Evolutionary conservation across 1,284 basidiomycete genomes (phyloP), one percentile per base, ranked within the genome.

Genomic region (Golubevia pallescens): DNA sequence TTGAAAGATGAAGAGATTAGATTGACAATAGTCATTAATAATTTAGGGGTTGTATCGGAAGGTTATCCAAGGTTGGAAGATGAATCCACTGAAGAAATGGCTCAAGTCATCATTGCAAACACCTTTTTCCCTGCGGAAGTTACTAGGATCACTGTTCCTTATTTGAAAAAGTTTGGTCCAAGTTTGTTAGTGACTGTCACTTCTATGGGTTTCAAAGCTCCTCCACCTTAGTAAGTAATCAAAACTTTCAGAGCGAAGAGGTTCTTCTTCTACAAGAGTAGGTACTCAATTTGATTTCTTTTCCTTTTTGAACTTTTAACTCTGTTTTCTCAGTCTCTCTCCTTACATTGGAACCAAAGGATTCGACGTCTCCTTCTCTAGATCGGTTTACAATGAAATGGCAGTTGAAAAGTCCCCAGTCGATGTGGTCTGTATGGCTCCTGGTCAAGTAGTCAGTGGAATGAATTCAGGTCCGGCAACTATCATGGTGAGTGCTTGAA

Each of bases 351-450:
- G 65, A 21, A 61, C 67, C 24, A 69, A 69, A 32, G 66, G 65
- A 13, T 69, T 67, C 63, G 59, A 69, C 60, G 48, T 69, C 1
- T 32, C 28, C 23, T 69, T 69, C 52, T 68, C 61, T 19, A 52
- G 55, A 20, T 69, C 67, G 8, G 23, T 69, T n/a, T 58, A 58
- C 53, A 67, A 67, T 28, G 67, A 69, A 58, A 66, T 67, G 67
- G 20, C 14, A 23, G 55, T 34, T 16, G 67, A 69, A 23, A 24
- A 52, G 7, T 6, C 28, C 8, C 10, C 65, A 3, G 67, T 69
- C 2, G 67, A 69, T 51, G 66, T 69, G 2, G 52, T 56, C 57
- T 61, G 58, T 24, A 42, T 69, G 23, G 67, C 56, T 53, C 67
- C 67, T 16, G 67, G 67, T 8, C 65, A 67, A 19, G 67, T 69